Conservation (phyloP, 106 monocot genomes). For the Narthecium ossifragum region DNA sequence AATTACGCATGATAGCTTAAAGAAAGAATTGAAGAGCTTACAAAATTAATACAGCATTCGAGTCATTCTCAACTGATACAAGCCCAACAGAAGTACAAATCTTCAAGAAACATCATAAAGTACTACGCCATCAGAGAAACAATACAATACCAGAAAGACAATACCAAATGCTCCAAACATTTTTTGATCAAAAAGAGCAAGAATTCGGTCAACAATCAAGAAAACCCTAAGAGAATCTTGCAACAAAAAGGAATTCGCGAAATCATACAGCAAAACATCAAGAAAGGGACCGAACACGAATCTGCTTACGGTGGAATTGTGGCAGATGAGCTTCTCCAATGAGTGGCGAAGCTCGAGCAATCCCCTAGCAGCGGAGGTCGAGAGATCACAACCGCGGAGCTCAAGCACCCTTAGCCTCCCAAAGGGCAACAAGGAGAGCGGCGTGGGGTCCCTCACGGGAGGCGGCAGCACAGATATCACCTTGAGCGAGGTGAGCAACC, state of each 20-base stretch:
- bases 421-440: slow-evolving; percentile 64
- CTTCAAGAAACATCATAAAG: too few species aligned
- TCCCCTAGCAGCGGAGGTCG: slow-evolving; percentile 56
- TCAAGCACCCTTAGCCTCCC: slow-evolving; percentile 57
- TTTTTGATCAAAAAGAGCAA: neutral
- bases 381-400: slow-evolving; percentile 84
- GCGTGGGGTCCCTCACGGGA: slow-evolving; percentile 67
- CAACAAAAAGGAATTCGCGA: too few species aligned
- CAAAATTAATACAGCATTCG: too few species aligned
- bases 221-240: neutral
- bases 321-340: slow-evolving; percentile 87
- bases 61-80: too few species aligned
- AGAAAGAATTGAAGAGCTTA: too few species aligned
- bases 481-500: slow-evolving; percentile 68
- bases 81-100: too few species aligned
- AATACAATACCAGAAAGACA: slow-evolving; percentile 2
- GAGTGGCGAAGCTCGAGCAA: slow-evolving; percentile 69
- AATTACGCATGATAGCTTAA: too few species aligned
- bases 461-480: slow-evolving; percentile 48
- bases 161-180: neutral
- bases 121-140: neutral
- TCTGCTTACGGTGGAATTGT: slow-evolving; percentile 76
- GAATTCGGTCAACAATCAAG: neutral
- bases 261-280: too few species aligned
- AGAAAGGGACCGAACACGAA: neutral